These are phyloP conservation scores for Gossypium armourianum DNA, from an alignment of 441 rosid genomes.

Conservation along the genomic window DNA sequence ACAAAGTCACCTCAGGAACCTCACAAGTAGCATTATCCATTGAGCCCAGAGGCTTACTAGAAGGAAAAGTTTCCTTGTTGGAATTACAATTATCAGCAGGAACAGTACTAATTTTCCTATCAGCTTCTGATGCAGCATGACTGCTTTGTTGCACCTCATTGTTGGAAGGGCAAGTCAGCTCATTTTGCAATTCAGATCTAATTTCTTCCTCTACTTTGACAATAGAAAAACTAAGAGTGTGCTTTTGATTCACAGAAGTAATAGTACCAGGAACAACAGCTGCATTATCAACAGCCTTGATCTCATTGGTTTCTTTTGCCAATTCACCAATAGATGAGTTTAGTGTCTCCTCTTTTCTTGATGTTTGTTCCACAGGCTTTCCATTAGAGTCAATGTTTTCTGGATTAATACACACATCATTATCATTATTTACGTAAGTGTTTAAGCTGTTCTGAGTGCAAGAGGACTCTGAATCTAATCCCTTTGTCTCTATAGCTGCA, in stretches of 20 bases:
- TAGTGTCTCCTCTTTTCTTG: conserved; percentile 32
- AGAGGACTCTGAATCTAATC: conserved; percentile 60
- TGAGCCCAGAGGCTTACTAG: conserved; percentile 31
- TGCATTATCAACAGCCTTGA: conserved; percentile 25
- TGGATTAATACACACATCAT: conserved; percentile 29
- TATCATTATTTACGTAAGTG: conserved; percentile 43
- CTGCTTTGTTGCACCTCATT: conserved; percentile 31
- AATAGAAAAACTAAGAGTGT: conserved; percentile 26
- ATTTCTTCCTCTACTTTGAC: conserved; percentile 38
- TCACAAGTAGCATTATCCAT: conserved; percentile 30
- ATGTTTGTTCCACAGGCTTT: conserved; percentile 24
- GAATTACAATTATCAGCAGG: conserved; percentile 21
- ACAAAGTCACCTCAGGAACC: conserved; percentile 26
- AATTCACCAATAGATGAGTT: conserved; percentile 34
- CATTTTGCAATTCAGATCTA: conserved; percentile 33
- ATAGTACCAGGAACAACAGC: conserved; percentile 24
- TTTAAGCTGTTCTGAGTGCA: conserved; percentile 41
- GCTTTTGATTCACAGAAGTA: conserved; percentile 24
- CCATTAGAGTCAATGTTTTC: conserved; percentile 35
- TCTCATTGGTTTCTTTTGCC: conserved; percentile 33
- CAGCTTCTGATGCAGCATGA: conserved; percentile 26
- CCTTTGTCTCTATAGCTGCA: conserved; percentile 31
- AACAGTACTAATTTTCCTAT: conserved; percentile 13
- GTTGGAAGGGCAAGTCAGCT: conserved; percentile 31
- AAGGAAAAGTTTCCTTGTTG: conserved; percentile 24